Percentiles rank a stretch among this genome's conserved stretches.
These are phyloP conservation scores for Candida ponderosae DNA, from an alignment of 805 yeast genomes.

Conservation along the genomic window DNA sequence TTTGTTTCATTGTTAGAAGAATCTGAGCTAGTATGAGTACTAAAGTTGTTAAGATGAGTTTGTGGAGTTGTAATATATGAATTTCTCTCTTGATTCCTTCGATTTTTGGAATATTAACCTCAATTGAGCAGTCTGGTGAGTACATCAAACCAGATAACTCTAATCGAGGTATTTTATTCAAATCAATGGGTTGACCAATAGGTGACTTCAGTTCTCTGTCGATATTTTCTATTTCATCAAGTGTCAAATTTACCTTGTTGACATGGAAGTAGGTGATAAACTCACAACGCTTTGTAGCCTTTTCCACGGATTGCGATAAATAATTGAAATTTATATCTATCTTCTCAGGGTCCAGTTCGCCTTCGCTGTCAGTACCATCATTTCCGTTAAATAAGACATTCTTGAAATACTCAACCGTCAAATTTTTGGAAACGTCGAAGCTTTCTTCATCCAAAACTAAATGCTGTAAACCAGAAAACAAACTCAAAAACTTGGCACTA, in stretches of 20 bases:
- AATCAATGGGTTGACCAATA: slow-evolving; percentile 65
- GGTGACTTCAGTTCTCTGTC: slow-evolving; percentile 72
- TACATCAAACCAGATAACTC: slow-evolving; percentile 54
- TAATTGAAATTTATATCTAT: slow-evolving; percentile 16
- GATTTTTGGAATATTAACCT: slow-evolving; percentile 30
- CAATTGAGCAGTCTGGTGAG: slow-evolving; percentile 84
- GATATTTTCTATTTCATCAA: slow-evolving; percentile 46
- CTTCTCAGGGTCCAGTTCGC: slow-evolving; percentile 35
- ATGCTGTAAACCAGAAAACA: slow-evolving; percentile 54
- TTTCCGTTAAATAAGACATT: slow-evolving; percentile 18
- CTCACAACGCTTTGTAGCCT: slow-evolving; percentile 51
- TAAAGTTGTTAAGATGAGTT: slow-evolving; percentile 10
- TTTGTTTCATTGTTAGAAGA: slow-evolving; percentile 43
- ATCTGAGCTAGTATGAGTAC: slow-evolving; percentile 20
- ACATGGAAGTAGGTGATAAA: slow-evolving; percentile 61
- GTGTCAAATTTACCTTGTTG: slow-evolving; percentile 47
- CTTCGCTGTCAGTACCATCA: slow-evolving; percentile 42
- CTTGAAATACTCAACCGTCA: slow-evolving; percentile 37
- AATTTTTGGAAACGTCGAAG: slow-evolving; percentile 36
- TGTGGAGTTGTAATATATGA: slow-evolving; percentile 16
- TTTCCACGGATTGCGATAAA: slow-evolving; percentile 20
- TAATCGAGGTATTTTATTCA: slow-evolving; percentile 43
- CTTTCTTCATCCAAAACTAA: slow-evolving; percentile 32
- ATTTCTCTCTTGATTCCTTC: slow-evolving; percentile 56
- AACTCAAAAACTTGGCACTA: slow-evolving; percentile 58